Conservation (phyloP, 345 rosid genomes). For the Microcos paniculata region DNA sequence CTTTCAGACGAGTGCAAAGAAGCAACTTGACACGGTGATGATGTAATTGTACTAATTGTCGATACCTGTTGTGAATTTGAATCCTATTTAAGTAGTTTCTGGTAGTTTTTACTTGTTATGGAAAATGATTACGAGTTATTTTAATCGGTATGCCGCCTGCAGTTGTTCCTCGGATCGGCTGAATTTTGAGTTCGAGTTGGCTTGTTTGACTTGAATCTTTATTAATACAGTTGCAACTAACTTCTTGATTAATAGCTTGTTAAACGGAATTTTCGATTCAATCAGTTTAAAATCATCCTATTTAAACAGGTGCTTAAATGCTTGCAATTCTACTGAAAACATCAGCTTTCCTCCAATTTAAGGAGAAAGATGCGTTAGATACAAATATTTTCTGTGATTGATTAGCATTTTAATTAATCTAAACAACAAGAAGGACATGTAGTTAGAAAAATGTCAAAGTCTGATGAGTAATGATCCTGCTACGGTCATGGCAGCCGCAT, state of each 20-base stretch:
- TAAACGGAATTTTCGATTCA: too few relatives aligned
- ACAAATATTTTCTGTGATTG: too few relatives aligned
- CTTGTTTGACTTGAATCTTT: not conserved
- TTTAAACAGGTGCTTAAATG: too few relatives aligned
- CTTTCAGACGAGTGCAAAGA: constrained; percentile 37
- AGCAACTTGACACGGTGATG: not conserved
- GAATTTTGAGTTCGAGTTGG: not conserved
- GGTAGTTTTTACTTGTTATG: not conserved
- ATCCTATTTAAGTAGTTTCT: not conserved
- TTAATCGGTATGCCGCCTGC: not conserved
- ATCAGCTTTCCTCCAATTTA: too few relatives aligned
- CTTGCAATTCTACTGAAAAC: too few relatives aligned
- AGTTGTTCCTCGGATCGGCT: not conserved
- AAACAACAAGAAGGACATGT: too few relatives aligned
- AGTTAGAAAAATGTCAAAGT: too few relatives aligned
- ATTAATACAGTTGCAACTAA: not conserved
- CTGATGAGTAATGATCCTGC: too few relatives aligned
- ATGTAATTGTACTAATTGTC: not conserved
- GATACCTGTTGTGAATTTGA: not conserved
- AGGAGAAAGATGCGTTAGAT: too few relatives aligned
- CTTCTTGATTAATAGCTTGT: not conserved
- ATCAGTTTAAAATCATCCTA: too few relatives aligned
- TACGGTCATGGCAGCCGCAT: too few relatives aligned
- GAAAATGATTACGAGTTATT: not conserved
- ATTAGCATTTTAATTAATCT: too few relatives aligned